phyloP scores from a whole-genome alignment of 805 yeast species.

The Kodamaea fukazawae region DNA sequence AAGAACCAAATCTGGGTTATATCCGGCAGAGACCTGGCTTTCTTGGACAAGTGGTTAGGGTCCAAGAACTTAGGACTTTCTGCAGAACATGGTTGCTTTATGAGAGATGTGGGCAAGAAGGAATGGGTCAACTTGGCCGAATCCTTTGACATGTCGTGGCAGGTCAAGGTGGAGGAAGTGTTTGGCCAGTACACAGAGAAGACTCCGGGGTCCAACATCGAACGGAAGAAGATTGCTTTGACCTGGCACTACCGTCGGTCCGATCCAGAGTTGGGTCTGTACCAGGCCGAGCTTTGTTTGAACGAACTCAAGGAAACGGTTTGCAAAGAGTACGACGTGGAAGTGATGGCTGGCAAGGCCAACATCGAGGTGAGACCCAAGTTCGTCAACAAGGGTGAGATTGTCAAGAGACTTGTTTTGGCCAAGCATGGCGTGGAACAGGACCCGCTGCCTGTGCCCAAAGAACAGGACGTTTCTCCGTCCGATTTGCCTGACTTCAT shows the following conservation, averaged over 20 bases:
- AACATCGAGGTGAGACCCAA: slow-evolving; percentile 96
- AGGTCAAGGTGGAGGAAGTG: slow-evolving; percentile 69
- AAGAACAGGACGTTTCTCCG: slow-evolving; percentile 27
- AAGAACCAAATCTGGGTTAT: slow-evolving; percentile 90
- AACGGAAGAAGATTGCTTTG: slow-evolving; percentile 85
- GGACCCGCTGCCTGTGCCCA: slow-evolving; percentile 26
- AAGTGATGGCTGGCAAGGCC: slow-evolving; percentile 96
- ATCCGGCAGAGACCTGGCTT: slow-evolving; percentile 90
- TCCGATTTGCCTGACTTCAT: slow-evolving; percentile 75
- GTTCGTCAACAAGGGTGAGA: slow-evolving; percentile 95
- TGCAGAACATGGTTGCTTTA: slow-evolving; percentile 97
- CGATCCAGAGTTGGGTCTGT: slow-evolving; percentile 90
- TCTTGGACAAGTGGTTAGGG: slow-evolving; percentile 88
- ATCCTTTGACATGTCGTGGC: slow-evolving; percentile 91
- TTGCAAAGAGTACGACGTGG: slow-evolving; percentile 70
- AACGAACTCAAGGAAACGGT: slow-evolving; percentile 60
- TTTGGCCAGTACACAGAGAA: slow-evolving; percentile 75
- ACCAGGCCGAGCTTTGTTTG: slow-evolving; percentile 74
- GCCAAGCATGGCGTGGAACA: slow-evolving; percentile 59
- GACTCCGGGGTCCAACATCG: slow-evolving; percentile 88
- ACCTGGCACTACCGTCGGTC: slow-evolving; percentile 98
- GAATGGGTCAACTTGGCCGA: slow-evolving; percentile 86
- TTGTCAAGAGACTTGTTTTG: slow-evolving; percentile 74
- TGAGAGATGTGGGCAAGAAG: slow-evolving; percentile 63
- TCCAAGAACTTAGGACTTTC: slow-evolving; percentile 70